Evolutionary conservation across 2,329 filamentous ascomycete species (phyloP).

Genomic region (Stagonosporopsis chrysanthemi): DNA sequence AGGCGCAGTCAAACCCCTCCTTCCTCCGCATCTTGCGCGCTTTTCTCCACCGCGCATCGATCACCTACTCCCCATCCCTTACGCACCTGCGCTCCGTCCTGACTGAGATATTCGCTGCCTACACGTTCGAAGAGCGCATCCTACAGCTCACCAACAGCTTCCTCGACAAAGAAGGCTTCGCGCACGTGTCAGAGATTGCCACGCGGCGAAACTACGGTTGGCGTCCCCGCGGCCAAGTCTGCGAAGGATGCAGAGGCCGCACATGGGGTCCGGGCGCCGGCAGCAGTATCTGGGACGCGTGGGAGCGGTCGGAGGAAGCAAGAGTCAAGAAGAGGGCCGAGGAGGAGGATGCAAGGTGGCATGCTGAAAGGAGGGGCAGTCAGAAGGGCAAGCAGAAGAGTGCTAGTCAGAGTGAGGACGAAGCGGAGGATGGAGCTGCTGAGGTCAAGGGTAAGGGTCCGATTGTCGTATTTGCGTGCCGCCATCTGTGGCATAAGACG

Average conservation of each 20-base stretch:
- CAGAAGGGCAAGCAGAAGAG: constrained; percentile 55
- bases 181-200: constrained; percentile 78
- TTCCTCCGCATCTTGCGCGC: constrained; percentile 89
- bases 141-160: constrained; percentile 84
- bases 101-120: constrained; percentile 89
- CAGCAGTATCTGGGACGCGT: constrained; percentile 78
- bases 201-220: constrained; percentile 83
- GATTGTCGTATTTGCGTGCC: constrained; percentile 51
- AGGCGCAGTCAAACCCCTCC: constrained; percentile 64
- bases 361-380: constrained; percentile 53
- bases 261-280: constrained; percentile 91
- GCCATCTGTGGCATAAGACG: constrained; percentile 50
- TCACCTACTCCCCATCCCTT: constrained; percentile 78
- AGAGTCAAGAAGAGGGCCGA: constrained; percentile 49
- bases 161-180: constrained; percentile 87
- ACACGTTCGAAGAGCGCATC: constrained; percentile 92
- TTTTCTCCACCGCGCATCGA: constrained; percentile 83
- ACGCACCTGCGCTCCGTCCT: constrained; percentile 87
- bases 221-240: constrained; percentile 85
- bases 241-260: constrained; percentile 82
- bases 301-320: constrained; percentile 62
- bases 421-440: constrained; percentile 13
- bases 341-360: constrained; percentile 39
- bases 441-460: constrained; percentile 11
- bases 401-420: constrained; percentile 41